A percentile compares a stretch with the other conserved stretches of the same genome.
Evolutionary conservation across 83 land plant genomes (phyloP).

Genomic region (Picea engelmannii): DNA sequence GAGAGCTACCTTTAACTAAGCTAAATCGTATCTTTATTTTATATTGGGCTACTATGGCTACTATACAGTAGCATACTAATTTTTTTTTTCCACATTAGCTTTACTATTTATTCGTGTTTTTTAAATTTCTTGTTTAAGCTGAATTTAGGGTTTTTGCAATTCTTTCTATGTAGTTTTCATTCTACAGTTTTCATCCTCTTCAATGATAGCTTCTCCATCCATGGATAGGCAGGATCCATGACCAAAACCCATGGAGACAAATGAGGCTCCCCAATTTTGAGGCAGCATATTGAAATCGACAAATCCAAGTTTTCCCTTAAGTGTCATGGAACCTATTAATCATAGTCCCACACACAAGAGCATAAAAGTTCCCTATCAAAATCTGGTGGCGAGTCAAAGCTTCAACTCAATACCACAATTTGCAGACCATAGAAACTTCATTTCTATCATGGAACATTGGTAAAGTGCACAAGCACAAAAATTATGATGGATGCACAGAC

Average conservation of each 20-base stretch:
- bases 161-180: constrained; percentile 71
- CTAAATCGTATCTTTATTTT: too few relatives aligned
- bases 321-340: constrained; percentile 58
- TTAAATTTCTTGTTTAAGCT: too few relatives aligned
- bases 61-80: too few relatives aligned
- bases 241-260: constrained; percentile 61
- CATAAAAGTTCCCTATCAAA: constrained; percentile 90
- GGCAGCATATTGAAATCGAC: constrained; percentile 86
- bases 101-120: not conserved
- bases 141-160: constrained; percentile 38
- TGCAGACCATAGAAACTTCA: constrained; percentile 85
- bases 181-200: constrained; percentile 83
- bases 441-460: constrained; percentile 48
- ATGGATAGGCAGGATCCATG: constrained; percentile 46
- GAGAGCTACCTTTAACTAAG: too few relatives aligned
- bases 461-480: too few relatives aligned
- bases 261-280: constrained; percentile 73
- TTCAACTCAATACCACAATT: constrained; percentile 79
- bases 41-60: too few relatives aligned
- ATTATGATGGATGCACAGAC: too few relatives aligned
- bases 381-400: constrained; percentile 55
- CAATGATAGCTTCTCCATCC: constrained; percentile 62
- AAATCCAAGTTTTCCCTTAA: constrained; percentile 86
- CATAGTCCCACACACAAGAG: constrained; percentile 57
- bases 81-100: not conserved